Percentiles rank a stretch among this genome's conserved stretches.
Evolutionary conservation across 1,139 yeast genomes (phyloP).

Genomic region (Sugiyamaella grinbergsii): DNA sequence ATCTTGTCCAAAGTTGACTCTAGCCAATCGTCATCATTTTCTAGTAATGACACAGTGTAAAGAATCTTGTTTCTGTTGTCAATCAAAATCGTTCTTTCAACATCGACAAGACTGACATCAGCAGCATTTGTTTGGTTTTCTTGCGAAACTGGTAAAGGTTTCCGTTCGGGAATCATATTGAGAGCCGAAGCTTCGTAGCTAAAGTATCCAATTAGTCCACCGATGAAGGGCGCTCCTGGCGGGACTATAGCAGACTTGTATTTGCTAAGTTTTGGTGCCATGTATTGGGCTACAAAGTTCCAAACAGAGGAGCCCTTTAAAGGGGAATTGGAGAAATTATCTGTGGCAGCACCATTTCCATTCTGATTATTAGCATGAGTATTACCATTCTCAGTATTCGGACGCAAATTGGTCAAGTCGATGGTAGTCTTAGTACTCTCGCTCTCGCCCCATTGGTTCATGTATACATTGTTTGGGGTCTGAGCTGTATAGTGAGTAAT

Average conservation of each 20-base stretch:
- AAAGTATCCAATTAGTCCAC: slow-evolving; percentile 83
- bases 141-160: slow-evolving; percentile 1
- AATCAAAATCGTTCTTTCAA: slow-evolving; percentile 64
- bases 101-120: slow-evolving; percentile 72
- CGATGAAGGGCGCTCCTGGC: slow-evolving; percentile 54
- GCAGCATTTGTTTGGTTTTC: slow-evolving; percentile 44
- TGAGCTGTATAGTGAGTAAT: slow-evolving; percentile 61
- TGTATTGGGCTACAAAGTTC: slow-evolving; percentile 53
- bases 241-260: slow-evolving; percentile 28
- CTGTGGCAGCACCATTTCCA: no score
- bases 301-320: slow-evolving; percentile 49
- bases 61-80: slow-evolving; percentile 54
- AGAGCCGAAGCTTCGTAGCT: slow-evolving; percentile 68
- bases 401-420: slow-evolving; percentile 13
- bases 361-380: no score
- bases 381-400: slow-evolving; percentile 11
- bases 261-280: slow-evolving; percentile 46
- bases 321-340: no score
- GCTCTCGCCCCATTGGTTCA: slow-evolving; percentile 41
- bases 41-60: slow-evolving; percentile 59
- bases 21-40: slow-evolving; percentile 37
- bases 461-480: slow-evolving; percentile 30
- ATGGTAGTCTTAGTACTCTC: slow-evolving; percentile 27
- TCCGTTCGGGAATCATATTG: slow-evolving; percentile 47
- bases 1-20: slow-evolving; percentile 10